A percentile compares a stretch with the other conserved stretches of the same genome.
These are phyloP conservation scores for Boletellus emodensis DNA, from an alignment of 768 basidiomycete genomes.

Conservation along the genomic window DNA sequence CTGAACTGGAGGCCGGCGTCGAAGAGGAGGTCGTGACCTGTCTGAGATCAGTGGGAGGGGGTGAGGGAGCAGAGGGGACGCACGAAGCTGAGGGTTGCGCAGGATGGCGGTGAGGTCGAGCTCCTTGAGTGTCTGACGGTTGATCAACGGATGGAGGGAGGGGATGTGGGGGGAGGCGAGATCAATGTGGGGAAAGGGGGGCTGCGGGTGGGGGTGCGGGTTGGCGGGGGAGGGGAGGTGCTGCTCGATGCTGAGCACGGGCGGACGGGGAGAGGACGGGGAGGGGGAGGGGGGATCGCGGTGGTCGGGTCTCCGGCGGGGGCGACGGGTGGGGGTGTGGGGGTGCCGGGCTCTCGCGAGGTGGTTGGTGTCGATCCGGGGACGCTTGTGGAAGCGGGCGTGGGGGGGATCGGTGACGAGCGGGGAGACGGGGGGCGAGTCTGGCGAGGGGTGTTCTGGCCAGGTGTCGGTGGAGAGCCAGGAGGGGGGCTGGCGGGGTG, in stretches of 20 bases:
- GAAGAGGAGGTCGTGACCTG: conserved; percentile 88
- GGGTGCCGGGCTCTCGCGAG: conserved; percentile 10
- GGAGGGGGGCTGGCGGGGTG: conserved; percentile 40
- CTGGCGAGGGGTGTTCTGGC: conserved; percentile 36
- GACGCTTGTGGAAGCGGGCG: conserved; percentile 27
- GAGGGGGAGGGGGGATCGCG: conserved; percentile 28
- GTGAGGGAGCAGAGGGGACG: conserved; percentile 32
- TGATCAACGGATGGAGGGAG: conserved; percentile 70
- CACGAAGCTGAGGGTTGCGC: conserved; percentile 87
- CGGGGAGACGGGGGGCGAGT: conserved; percentile 34
- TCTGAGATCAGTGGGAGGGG: conserved; percentile 2
- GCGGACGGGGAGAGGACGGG: conserved; percentile 18
- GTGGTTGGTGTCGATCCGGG: conserved; percentile 26
- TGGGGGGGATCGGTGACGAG: conserved; percentile 35
- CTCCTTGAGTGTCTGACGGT: conserved; percentile 77
- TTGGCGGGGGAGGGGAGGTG: conserved; percentile 19
- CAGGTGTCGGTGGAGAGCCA: conserved; percentile 31
- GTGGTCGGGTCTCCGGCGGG: conserved; percentile 26
- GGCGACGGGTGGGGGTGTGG: conserved; percentile 28
- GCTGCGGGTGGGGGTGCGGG: conserved; percentile 28
- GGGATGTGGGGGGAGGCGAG: conserved; percentile 56
- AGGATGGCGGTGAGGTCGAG: conserved; percentile 83
- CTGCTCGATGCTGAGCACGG: conserved; percentile 23
- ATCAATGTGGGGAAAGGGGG: conserved; percentile 36
- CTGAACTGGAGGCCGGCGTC: conserved; percentile 82